Percentiles rank a stretch among this genome's conserved stretches.
Evolutionary conservation across 768 basidiomycete species (phyloP).

Genomic region (Coprinopsis marcescibilis): DNA sequence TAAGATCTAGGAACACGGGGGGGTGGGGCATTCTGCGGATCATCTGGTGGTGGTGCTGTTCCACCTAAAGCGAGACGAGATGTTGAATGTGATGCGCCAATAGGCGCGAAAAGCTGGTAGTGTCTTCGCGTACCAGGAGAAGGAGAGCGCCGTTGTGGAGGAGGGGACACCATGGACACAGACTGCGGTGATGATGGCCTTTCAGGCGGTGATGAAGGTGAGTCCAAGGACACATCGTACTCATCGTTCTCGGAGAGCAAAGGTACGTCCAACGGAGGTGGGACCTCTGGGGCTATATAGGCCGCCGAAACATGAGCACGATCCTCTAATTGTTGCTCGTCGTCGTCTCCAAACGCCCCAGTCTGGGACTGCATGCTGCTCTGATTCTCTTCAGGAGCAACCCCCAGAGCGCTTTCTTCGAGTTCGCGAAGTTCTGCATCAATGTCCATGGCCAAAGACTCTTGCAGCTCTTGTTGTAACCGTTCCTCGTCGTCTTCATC

Average conservation of each 20-base stretch:
- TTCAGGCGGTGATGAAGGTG: background rate
- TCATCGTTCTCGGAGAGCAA: background rate
- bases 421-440: conserved; percentile 20
- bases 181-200: conserved; percentile 2
- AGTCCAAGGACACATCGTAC: background rate
- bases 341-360: background rate
- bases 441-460: conserved; percentile 21
- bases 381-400: background rate
- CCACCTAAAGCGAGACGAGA: conserved; percentile 1
- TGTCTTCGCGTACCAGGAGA: conserved; percentile 29
- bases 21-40: background rate
- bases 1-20: conserved; percentile 50
- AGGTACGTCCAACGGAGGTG: conserved; percentile 1
- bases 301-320: background rate
- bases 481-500: conserved; percentile 31
- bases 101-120: conserved; percentile 45
- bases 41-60: background rate
- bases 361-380: background rate
- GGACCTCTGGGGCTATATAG: background rate
- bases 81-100: conserved; percentile 1
- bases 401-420: background rate
- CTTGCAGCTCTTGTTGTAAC: conserved; percentile 23
- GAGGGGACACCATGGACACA: conserved; percentile 13
- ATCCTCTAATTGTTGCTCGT: background rate
- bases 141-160: conserved; percentile 24